Percentiles rank a stretch among this genome's conserved stretches.
Evolutionary conservation across 2,329 filamentous ascomycete species (phyloP).

Genomic region (Tolypocladium inflatum): DNA sequence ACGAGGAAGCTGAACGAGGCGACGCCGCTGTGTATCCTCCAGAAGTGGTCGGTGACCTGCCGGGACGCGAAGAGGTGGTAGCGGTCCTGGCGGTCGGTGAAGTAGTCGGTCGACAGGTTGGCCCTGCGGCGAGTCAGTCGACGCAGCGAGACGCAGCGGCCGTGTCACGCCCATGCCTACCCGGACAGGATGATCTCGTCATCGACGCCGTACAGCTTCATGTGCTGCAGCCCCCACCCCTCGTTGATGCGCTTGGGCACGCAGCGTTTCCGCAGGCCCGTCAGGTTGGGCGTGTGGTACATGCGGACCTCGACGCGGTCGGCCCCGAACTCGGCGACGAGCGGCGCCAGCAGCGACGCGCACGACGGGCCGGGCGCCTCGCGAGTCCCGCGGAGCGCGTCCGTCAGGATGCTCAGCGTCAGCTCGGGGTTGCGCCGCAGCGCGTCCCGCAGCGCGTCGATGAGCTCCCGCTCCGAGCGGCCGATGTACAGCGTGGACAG

Average conservation of each 20-base stretch:
- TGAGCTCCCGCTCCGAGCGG: conserved; percentile 82
- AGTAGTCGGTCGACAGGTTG: conserved; percentile 89
- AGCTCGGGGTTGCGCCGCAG: conserved; percentile 66
- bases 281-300: conserved; percentile 96
- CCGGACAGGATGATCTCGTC: conserved; percentile 93
- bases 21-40: conserved; percentile 64
- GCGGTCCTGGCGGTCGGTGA: conserved; percentile 88
- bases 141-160: not conserved
- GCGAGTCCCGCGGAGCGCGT: conserved; percentile 81
- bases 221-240: conserved; percentile 96
- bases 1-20: conserved; percentile 76
- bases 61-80: conserved; percentile 84
- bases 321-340: conserved; percentile 76
- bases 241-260: conserved; percentile 91
- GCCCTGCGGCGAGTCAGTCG: conserved; percentile 37
- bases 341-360: conserved; percentile 74
- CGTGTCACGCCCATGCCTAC: conserved; percentile 29
- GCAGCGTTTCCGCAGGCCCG: conserved; percentile 71
- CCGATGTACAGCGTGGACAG: conserved; percentile 96
- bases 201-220: conserved; percentile 96
- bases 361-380: conserved; percentile 80
- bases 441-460: conserved; percentile 66
- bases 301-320: conserved; percentile 86
- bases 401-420: conserved; percentile 80
- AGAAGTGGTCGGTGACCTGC: conserved; percentile 75